Base-by-base conservation (phyloP, 2,329 filamentous ascomycete species). In the Aotearoamyces nothofagi region DNA sequence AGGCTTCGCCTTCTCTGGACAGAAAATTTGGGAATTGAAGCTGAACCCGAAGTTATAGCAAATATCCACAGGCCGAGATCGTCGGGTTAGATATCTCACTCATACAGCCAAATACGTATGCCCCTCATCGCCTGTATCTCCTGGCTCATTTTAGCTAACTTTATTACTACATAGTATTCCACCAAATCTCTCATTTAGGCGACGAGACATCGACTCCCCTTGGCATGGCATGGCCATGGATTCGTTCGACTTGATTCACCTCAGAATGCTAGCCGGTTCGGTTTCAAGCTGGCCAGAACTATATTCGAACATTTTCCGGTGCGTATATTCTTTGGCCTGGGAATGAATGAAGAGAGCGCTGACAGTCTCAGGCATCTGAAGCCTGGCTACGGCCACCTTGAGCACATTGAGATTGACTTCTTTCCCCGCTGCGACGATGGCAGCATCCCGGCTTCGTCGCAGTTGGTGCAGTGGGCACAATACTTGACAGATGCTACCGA, bases 401-500 rank as follows among this genome's bases (percentile, higher is more conserved):
- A 96, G 53, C 83, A 92, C 41, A 69, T 92, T 26, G 87, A 96
- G 50, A 78, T 96, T 31, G 83, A 96, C 52, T 80, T 80, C 52
- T 60, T 67, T 26, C 82, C 83, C 11, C 70, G 70, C 29, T 78
- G 72, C 45, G 76, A 83, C 37, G 71, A 80, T 41, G 63, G 65
- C 19, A 69, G 69, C 1, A 54, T 79, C 9, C 61, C 67, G 8
- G 39, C 53, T 4, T 55, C 69, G 20, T 70, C 75, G 5, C 57
- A 63, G 15, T 56, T 87, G 10, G 53, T 59, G 24, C 56, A 69
- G 41, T 93, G 84, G 84, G 77, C 76, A 36, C 55, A 68, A 15
- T 67, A 69, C 33, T 57, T 92, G 32, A 61, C 70, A 26, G 63
- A 69, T 33, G 78, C 78, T 24, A 86, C 83, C 39, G 63, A 71